These are phyloP conservation scores for Cladosporium velox DNA, from an alignment of 2,329 filamentous ascomycete species.

Conservation along the genomic window DNA sequence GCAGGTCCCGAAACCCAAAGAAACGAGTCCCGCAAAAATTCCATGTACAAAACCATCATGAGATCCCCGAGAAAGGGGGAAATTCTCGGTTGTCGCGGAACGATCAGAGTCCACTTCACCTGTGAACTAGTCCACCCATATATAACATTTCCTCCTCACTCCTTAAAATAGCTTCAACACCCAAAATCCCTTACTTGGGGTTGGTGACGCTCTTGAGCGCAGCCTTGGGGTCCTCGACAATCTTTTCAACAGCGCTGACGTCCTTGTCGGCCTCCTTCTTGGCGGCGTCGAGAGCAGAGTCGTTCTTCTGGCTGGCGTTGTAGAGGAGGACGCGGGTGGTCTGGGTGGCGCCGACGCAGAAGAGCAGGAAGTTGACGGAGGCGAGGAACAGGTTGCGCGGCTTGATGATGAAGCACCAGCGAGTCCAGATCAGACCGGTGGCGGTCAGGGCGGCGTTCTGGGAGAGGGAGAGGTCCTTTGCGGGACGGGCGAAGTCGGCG, in stretches of 20 bases:
- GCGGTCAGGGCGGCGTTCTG: conserved; percentile 88
- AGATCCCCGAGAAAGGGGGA: neutral
- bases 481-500: conserved; percentile 87
- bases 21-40: neutral
- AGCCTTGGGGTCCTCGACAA: conserved; percentile 37
- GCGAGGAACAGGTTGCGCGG: conserved; percentile 91
- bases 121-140: conserved; percentile 6
- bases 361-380: conserved; percentile 97
- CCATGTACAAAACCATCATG: conserved; percentile 12
- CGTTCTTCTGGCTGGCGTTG: conserved; percentile 61
- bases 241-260: conserved; percentile 36
- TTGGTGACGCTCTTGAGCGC: conserved; percentile 21
- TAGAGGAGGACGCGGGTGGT: conserved; percentile 72
- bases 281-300: conserved; percentile 47
- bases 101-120: neutral
- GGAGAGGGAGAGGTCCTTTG: conserved; percentile 87
- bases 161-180: neutral
- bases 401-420: conserved; percentile 97
- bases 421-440: conserved; percentile 95
- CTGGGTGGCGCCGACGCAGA: conserved; percentile 81
- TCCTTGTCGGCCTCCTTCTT: conserved; percentile 39
- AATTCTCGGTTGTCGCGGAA: neutral
- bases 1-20: neutral
- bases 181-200: conserved; percentile 15
- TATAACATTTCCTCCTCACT: conserved; percentile 12